Evolutionary conservation across 78 protist genomes (phyloP).

Genomic region (slime mould (Dictyostelium discoideum)): DNA sequence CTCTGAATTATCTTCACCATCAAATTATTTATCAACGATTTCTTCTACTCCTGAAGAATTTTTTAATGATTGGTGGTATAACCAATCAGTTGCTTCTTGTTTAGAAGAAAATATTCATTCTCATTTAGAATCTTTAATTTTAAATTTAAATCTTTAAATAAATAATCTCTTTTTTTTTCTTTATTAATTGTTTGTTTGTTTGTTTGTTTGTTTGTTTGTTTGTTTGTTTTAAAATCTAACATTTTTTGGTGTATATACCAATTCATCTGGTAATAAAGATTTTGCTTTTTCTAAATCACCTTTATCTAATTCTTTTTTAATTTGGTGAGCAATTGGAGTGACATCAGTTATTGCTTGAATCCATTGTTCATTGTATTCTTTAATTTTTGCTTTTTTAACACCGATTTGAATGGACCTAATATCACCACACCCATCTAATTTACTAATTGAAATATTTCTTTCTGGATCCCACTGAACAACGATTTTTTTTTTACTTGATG

Average conservation of each 20-base stretch:
- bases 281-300: conserved; percentile 31
- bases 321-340: neutral
- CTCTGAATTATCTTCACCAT: neutral
- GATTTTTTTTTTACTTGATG: neutral
- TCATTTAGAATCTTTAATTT: neutral
- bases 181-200: neutral
- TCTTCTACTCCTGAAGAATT: neutral
- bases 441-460: neutral
- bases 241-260: conserved; percentile 16
- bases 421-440: conserved; percentile 13
- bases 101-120: neutral
- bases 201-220: no score
- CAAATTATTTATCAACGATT: neutral
- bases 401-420: conserved; percentile 52
- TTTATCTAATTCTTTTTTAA: neutral
- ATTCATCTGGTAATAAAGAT: conserved; percentile 33
- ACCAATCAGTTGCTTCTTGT: neutral
- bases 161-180: no score
- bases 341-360: conserved; percentile 30
- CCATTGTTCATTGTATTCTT: conserved; percentile 35
- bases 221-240: conserved; percentile 13
- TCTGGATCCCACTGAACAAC: conserved; percentile 72
- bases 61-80: conserved; percentile 17
- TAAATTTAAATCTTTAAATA: neutral
- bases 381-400: neutral